Evolutionary conservation across 2,329 filamentous ascomycete genomes (phyloP).

Genomic region (Penicillium sp.): DNA sequence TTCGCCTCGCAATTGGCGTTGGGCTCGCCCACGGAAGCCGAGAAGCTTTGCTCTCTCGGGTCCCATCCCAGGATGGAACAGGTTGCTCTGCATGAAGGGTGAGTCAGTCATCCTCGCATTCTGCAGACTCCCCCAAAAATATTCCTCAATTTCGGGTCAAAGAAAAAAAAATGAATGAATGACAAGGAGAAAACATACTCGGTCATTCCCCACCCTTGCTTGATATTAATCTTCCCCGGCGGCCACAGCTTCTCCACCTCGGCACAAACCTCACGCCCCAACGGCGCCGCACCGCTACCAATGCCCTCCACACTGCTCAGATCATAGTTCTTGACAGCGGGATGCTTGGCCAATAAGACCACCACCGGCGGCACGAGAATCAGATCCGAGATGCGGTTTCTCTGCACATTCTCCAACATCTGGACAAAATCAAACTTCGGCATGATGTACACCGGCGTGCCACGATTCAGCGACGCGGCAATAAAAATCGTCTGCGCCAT

Average conservation of each 20-base stretch:
- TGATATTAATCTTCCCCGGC: conserved; percentile 50
- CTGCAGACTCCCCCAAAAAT: conserved; percentile 5
- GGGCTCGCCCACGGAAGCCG: conserved; percentile 59
- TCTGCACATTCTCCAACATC: conserved; percentile 66
- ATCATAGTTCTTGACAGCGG: conserved; percentile 63
- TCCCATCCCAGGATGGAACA: conserved; percentile 68
- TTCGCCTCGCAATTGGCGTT: conserved; percentile 67
- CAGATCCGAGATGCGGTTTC: conserved; percentile 65
- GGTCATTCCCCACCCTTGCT: conserved; percentile 87
- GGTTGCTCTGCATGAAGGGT: conserved; percentile 50
- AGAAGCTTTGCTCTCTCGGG: conserved; percentile 46
- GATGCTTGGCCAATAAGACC: conserved; percentile 69
- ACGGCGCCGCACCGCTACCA: conserved; percentile 67
- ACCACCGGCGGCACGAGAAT: conserved; percentile 72
- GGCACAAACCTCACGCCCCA: conserved; percentile 52
- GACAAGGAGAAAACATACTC: conserved; percentile 51
- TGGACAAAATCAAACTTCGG: conserved; percentile 69
- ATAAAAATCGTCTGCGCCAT: conserved; percentile 70
- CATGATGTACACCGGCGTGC: conserved; percentile 72
- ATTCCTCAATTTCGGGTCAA: not conserved
- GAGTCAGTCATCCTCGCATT: conserved; percentile 7
- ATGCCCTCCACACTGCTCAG: conserved; percentile 62
- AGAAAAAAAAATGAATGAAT: not conserved
- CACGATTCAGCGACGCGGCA: conserved; percentile 52
- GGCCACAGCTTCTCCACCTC: conserved; percentile 60